Base-by-base conservation (phyloP, 2,329 filamentous ascomycete species). In the Annulohypoxylon truncatum region DNA sequence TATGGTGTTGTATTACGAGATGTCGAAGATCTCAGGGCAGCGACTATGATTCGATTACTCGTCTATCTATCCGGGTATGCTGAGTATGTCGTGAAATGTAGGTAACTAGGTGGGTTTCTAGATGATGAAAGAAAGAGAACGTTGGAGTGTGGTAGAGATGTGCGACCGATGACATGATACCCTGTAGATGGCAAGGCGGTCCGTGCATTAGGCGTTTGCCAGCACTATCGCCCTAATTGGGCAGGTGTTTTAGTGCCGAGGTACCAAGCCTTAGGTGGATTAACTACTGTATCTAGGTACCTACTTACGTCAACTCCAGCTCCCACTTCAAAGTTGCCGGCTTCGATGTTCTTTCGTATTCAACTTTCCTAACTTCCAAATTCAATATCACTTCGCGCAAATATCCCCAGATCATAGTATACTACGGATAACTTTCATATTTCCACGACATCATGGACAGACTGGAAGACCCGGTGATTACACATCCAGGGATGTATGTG, bases 381-480 rank as follows among this genome's bases (percentile, higher is more conserved):
- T 24, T 7, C 24, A 6, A 12, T 35, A 15, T 29, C 18, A 22
- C 29, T 18, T 15, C 8, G 40, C 20, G 28, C 26, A 47, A 46
- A 56, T 18, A 46, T 33, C n/a, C n/a, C n/a, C n/a, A 33, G 4
- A 15, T 38, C 13, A 7, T 8, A 18, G 6, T 38, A 38, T 18
- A 50, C 3, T 58, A 31, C 4, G 15, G 22, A 31, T 3, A 22
- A 51, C 7, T 29, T 29, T 6, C 10, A 47, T 12, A 42, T 20
- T 12, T 28, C 15, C n/a, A 28, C 13, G 22, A 15, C 24, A 62
- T 29, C 8, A 76, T n/a, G n/a, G n/a, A n/a, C n/a, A n/a, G n/a
- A n/a, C n/a, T 79, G 71, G 74, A 75, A 29, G 74, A 76, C 15
- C 60, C 73, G 1, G 70, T 67, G 13, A 72, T 75, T 52, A 65